Evolutionary conservation across 176 grass and related monocot genomes (phyloP), one percentile per base, ranked within the genome.

Genomic region (Carex kokanica): DNA sequence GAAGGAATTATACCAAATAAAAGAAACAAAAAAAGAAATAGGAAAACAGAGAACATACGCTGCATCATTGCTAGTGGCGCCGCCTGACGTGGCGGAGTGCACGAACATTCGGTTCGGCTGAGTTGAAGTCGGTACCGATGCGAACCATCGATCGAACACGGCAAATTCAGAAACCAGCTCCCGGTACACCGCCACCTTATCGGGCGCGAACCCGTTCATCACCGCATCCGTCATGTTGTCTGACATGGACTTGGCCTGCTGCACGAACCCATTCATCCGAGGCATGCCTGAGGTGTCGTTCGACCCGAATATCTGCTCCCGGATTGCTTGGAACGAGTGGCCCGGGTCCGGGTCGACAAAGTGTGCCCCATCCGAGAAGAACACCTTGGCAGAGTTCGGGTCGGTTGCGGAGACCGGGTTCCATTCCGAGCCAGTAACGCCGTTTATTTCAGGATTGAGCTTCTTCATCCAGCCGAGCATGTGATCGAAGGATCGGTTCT

Each of bases 381-480:
- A 93, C 58, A 99, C 96, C 54, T 87, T 88, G 25, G 0, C 18
- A 0, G 96, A 47, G 0, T 87, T 17, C 24, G 92, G 88, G 79
- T 93, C 91, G 49, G 86, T 34, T 3, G 83, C 32, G 61, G 86
- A 93, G 2, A 83, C 20, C 0, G 89, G 91, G 91, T 98, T 98
- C 95, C 91, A 95, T 69, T 98, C 95, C 0, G 20, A 16, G 1
- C 95, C 95, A 0, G 90, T 91, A 16, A 95, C 92, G 34, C 95
- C 95, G 57, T 98, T 87, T 88, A 98, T 98, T 57, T 79, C 89
- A 14, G 91, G 91, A 84, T 95, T 98, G 9, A 94, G 89, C 0
- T 81, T 83, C 92, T 93, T 98, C 95, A 95, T 95, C 95, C 95
- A 98, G 6, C 95, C 95, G 45, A 98, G 92, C 95, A 98, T 98